Conservation (phyloP, 495 filamentous ascomycete species). For the Glarea lozoyensis region DNA sequence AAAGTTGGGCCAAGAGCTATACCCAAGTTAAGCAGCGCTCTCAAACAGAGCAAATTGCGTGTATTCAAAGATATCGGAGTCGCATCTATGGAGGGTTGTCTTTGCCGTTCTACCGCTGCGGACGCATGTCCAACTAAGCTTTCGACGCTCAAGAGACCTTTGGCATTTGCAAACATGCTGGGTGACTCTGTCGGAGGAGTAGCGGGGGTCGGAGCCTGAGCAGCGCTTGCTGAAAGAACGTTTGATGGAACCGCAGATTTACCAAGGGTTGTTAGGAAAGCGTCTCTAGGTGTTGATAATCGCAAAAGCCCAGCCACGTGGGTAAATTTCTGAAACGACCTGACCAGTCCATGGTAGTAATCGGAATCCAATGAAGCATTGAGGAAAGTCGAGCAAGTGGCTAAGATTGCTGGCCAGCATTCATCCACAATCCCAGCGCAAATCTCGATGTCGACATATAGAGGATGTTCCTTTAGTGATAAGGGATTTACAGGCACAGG, state of each 20-base stretch:
- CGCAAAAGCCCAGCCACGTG: conserved; percentile 87
- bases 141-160: conserved; percentile 58
- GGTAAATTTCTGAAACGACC: conserved; percentile 89
- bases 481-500: conserved; percentile 76
- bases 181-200: conserved; percentile 38
- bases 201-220: conserved; percentile 25
- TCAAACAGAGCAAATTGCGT: conserved; percentile 79
- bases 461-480: conserved; percentile 57
- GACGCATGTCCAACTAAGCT: conserved; percentile 43
- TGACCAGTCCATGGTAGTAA: conserved; percentile 86
- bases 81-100: conserved; percentile 42
- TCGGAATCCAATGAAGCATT: conserved; percentile 89
- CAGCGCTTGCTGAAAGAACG: conserved; percentile 50
- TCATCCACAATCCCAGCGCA: conserved; percentile 76
- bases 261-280: conserved; percentile 85
- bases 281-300: conserved; percentile 79
- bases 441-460: conserved; percentile 58
- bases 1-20: conserved; percentile 90
- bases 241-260: conserved; percentile 85
- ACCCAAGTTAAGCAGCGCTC: conserved; percentile 85
- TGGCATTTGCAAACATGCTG: conserved; percentile 51
- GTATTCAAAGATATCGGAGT: conserved; percentile 58
- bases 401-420: conserved; percentile 93
- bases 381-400: conserved; percentile 88
- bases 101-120: conserved; percentile 34